Base-by-base conservation (phyloP, 371 early-diverging fungal genomes). In the Haplosporangium sp. region DNA sequence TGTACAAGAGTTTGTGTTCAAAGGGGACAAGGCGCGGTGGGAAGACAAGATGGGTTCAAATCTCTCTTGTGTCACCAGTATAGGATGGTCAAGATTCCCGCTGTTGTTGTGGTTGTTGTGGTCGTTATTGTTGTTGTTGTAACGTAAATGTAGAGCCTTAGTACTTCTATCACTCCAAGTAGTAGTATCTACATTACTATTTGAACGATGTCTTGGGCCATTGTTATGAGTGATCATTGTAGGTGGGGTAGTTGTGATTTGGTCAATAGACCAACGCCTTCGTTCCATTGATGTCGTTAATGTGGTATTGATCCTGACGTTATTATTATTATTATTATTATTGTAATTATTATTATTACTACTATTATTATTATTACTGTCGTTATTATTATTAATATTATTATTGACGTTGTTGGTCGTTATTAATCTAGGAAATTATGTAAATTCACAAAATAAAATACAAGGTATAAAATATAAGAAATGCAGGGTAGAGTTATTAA, bases 211-310 rank as follows among this genome's bases (percentile, higher is more conserved):
- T 15, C 20, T 44, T 15, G 35, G 4, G 2, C 1, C 44, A 50
- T 34, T 34, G 34, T 35, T 39, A 42, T 53, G 34, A 38, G 6
- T 35, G 38, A 20, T 27, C 27, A 27, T 44, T 7, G 42, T 6
- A 50, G 53, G 4, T 2, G 52, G 3, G 20, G 19, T 0, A 9
- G 15, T 15, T 10, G 59, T 35, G 10, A 27, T 42, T 7, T 63
- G 66, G 34, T 64, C 64, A 15, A 65, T 52, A 13, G 76, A 75
- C 76, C 66, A 66, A 19, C 52, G 76, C 17, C 63, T 75, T 27
- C 48, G 66, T 20, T 56, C 71, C 27, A 40, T 38, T 11, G 42
- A 55, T 17, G 57, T 47, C 27, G 10, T 42, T 69, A 55, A 8
- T n/a, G 70, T 35, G 13, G 61, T 27, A 17, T 34, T 63, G 55